These are phyloP conservation scores for Fusarium heterosporum DNA, from an alignment of 2,329 filamentous ascomycete genomes.

Conservation along the genomic window DNA sequence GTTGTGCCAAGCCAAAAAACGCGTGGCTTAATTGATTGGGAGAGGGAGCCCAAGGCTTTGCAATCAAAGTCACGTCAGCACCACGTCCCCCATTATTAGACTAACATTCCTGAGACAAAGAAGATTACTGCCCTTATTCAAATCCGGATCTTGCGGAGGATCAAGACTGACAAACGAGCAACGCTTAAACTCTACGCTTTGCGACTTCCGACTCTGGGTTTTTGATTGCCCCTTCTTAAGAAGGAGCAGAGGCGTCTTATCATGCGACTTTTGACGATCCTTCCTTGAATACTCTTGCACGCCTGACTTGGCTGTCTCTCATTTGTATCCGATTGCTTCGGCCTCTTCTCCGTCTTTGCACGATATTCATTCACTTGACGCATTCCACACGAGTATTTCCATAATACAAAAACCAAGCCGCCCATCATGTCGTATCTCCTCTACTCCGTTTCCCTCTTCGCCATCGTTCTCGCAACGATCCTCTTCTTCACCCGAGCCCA, in stretches of 20 bases:
- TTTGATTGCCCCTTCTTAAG: slow-evolving; percentile 6
- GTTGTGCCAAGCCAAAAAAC: slow-evolving; percentile 38
- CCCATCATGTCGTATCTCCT: slow-evolving; percentile 80
- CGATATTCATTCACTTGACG: slow-evolving; percentile 9
- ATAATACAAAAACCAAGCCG: slow-evolving; percentile 7
- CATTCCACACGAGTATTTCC: slow-evolving; percentile 1
- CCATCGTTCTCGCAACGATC: slow-evolving; percentile 77
- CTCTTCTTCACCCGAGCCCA: slow-evolving; percentile 83
- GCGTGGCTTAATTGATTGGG: slow-evolving; percentile 39
- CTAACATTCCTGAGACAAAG: slow-evolving; percentile 38
- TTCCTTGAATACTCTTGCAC: slow-evolving; percentile 12
- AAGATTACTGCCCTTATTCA: slow-evolving; percentile 31
- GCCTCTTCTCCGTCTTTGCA: slow-evolving; percentile 8
- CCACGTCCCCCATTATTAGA: neutral
- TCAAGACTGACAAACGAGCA: slow-evolving; percentile 15
- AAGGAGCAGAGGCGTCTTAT: slow-evolving; percentile 27
- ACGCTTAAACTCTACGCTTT: slow-evolving; percentile 9
- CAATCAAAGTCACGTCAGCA: slow-evolving; percentile 42
- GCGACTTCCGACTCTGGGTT: neutral
- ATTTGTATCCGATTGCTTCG: slow-evolving; percentile 27
- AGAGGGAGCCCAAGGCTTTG: slow-evolving; percentile 29
- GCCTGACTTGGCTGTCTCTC: slow-evolving; percentile 33
- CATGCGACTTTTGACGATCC: slow-evolving; percentile 33
- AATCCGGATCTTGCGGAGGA: slow-evolving; percentile 30
- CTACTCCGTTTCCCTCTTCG: slow-evolving; percentile 78